Evolutionary conservation across 495 filamentous ascomycete species (phyloP), one percentile per base, ranked within the genome.

Genomic region (Letharia lupina): DNA sequence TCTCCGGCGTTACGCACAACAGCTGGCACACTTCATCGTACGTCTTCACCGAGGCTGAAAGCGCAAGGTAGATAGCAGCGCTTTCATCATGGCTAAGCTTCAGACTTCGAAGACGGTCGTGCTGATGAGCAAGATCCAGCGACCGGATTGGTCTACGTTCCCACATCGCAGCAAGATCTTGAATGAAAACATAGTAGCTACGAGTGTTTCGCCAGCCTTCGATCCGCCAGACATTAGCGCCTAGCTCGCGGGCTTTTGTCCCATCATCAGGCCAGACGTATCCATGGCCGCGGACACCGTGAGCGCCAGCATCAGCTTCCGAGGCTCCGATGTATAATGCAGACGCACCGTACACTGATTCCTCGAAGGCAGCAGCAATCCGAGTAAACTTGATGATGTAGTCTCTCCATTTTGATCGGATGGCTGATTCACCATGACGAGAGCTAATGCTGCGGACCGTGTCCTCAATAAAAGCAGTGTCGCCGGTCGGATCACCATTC

Each of bases 171-270:
- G 83, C 84, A 8, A 86, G 81, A 68, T 88, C 94, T 78, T 95
- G 91, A 68, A 96, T 93, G 74, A 91, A 97, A 52, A 87, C 90
- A 75, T 95, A 96, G 72, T 98, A 99, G 69, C 90, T 95, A 67
- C 94, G 82, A 3, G 94, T 98, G 62, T 88, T 91, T 63, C 95
- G 83, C 94, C 94, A 99, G 48, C 92, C 94, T 74, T 98, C 95
- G 56, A 99, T 96, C 52, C 94, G 81, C 63, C 88, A 89, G 42
- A 95, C 91, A 40, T 93, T 96, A 2, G 90, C 93, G 10, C 89
- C 86, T 35, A 99, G 81, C 76, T 98, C 95, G 60, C 85, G 86
- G 69, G 88, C 84, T 74, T 89, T 91, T n/a, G 87, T 80, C 13
- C 76, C 74, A 59, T 96, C 91, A 73, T 96, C 90, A 10, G 85